phyloP scores from a whole-genome alignment of 805 yeast species.

The Clavispora vitiphila region DNA sequence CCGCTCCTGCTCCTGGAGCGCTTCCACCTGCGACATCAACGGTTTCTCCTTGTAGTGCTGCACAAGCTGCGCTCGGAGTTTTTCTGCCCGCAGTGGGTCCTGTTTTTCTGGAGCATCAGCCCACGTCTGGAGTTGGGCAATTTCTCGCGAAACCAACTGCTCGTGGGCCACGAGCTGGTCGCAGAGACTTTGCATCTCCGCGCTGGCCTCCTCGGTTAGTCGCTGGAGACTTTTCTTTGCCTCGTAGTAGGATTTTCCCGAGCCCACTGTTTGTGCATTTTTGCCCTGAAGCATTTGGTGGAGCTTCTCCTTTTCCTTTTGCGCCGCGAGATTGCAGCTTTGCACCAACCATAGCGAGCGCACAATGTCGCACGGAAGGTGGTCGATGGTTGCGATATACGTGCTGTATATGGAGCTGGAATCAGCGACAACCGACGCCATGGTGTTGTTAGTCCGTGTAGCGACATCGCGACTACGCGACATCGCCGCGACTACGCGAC shows the following conservation, averaged over 20 bases:
- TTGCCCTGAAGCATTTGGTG: constrained; percentile 11
- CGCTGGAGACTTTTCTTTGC: constrained; percentile 3
- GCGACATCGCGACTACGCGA: no score
- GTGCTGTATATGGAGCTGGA: constrained; percentile 30
- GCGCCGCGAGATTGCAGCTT: constrained; percentile 27
- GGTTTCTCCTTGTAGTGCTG: constrained; percentile 33
- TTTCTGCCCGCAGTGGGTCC: constrained; percentile 6
- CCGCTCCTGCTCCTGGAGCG: constrained; percentile 25
- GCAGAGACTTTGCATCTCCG: constrained; percentile 17
- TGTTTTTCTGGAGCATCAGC: constrained; percentile 7
- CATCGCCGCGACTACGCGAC: neutral
- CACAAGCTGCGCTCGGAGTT: constrained; percentile 25
- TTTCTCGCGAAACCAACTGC: constrained; percentile 19
- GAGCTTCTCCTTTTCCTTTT: constrained; percentile 17
- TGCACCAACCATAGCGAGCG: constrained; percentile 41
- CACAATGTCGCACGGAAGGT: constrained; percentile 39
- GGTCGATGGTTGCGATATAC: constrained; percentile 39
- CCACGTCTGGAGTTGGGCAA: constrained; percentile 19
- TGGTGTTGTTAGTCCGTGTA: neutral
- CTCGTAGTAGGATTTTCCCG: constrained; percentile 1
- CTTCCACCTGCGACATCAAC: constrained; percentile 34
- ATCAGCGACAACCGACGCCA: constrained; percentile 16
- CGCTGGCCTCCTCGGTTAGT: constrained; percentile 10
- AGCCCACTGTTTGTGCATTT: neutral
- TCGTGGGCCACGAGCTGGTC: constrained; percentile 29